A percentile compares a stretch with the other conserved stretches of the same genome.
phyloP scores from a whole-genome alignment of 768 basidiomycete genomes.

The Kwoniella shandongensis region DNA sequence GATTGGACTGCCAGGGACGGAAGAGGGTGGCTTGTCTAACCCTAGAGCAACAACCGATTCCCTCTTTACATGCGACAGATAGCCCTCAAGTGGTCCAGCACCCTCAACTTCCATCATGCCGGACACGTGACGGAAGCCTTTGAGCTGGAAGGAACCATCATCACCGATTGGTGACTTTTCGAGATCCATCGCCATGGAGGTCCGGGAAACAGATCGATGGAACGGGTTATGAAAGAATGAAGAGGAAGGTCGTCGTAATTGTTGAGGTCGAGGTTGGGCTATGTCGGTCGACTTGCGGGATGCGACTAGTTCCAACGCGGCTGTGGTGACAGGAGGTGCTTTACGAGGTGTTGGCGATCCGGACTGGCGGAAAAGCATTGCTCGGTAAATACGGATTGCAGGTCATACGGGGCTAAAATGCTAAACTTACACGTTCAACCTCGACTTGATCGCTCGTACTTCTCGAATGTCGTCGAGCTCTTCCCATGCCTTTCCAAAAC shows the following conservation, averaged over 20 bases:
- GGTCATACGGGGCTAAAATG: background rate
- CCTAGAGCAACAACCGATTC: slow-evolving; percentile 7
- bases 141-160: slow-evolving; percentile 43
- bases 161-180: slow-evolving; percentile 16
- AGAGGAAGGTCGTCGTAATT: slow-evolving; percentile 36
- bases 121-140: slow-evolving; percentile 42
- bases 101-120: slow-evolving; percentile 35
- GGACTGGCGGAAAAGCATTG: slow-evolving; percentile 16
- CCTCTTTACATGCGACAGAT: slow-evolving; percentile 24
- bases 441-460: slow-evolving; percentile 16
- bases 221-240: slow-evolving; percentile 38
- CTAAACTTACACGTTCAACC: slow-evolving; percentile 20
- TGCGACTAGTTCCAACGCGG: slow-evolving; percentile 3
- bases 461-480: slow-evolving; percentile 19
- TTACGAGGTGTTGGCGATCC: slow-evolving; percentile 33
- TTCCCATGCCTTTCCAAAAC: slow-evolving; percentile 31
- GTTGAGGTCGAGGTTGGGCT: slow-evolving; percentile 12
- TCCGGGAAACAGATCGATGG: slow-evolving; percentile 31
- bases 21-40: background rate
- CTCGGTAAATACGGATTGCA: too few species aligned
- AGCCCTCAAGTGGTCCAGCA: slow-evolving; percentile 19
- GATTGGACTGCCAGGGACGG: background rate
- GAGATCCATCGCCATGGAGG: slow-evolving; percentile 27
- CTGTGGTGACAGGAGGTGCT: background rate
- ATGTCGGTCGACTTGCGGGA: background rate